Evolutionary conservation across 441 rosid genomes (phyloP).

Genomic region (Cnidoscolus chayamansa): DNA sequence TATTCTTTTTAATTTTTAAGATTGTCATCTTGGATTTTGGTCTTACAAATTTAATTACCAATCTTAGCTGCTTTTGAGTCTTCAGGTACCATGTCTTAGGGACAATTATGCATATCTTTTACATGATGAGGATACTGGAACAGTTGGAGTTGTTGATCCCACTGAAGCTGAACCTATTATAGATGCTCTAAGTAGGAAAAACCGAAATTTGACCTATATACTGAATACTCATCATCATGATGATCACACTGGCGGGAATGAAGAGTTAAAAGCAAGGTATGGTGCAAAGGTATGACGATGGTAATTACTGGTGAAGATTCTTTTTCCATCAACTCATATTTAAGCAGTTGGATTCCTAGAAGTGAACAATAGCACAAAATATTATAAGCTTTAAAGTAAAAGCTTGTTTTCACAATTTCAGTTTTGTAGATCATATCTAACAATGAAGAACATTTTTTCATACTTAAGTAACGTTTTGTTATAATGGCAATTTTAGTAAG

Average conservation of each 20-base stretch:
- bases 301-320: constrained; percentile 10
- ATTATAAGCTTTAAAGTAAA: background rate
- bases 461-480: background rate
- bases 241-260: constrained; percentile 87
- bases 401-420: background rate
- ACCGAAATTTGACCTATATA: constrained; percentile 80
- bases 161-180: constrained; percentile 82
- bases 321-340: constrained; percentile 1
- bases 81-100: constrained; percentile 83
- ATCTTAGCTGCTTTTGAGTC: constrained; percentile 9
- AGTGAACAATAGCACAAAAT: constrained; percentile 1
- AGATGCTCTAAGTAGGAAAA: constrained; percentile 70
- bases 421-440: background rate
- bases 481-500: background rate
- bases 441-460: background rate
- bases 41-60: background rate
- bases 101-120: constrained; percentile 93
- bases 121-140: constrained; percentile 89
- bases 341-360: background rate
- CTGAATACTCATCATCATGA: constrained; percentile 89
- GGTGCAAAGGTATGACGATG: constrained; percentile 88
- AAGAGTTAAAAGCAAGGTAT: constrained; percentile 88
- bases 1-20: background rate
- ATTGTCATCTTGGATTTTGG: background rate
- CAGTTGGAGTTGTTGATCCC: constrained; percentile 99